Evolutionary conservation across 2,329 filamentous ascomycete genomes (phyloP).

Genomic region (Fusarium sp.): DNA sequence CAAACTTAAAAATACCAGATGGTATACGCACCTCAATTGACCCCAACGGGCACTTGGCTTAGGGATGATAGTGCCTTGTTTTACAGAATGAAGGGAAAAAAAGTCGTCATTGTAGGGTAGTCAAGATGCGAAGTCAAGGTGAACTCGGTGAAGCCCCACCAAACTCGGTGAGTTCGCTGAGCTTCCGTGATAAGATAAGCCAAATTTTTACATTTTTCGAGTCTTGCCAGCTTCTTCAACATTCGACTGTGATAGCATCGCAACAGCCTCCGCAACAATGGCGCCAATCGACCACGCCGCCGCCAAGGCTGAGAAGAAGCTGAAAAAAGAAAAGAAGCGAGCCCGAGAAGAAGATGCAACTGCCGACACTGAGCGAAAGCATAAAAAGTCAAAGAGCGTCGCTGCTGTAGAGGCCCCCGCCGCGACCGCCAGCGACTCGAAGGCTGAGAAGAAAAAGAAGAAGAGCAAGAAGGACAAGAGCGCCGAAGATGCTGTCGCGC

Average conservation of each 20-base stretch:
- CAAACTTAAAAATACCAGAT: rapidly evolving
- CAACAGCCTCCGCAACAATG: slow-evolving; percentile 44
- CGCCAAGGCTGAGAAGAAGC: slow-evolving; percentile 53
- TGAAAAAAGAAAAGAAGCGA: slow-evolving; percentile 59
- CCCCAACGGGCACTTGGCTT: no score
- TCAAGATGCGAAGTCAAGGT: background rate
- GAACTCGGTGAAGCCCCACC: slow-evolving; percentile 6
- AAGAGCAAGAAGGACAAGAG: slow-evolving; percentile 47
- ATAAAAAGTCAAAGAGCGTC: slow-evolving; percentile 63
- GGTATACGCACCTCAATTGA: background rate
- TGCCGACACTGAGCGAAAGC: slow-evolving; percentile 57
- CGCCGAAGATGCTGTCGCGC: slow-evolving; percentile 11
- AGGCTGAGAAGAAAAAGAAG: slow-evolving; percentile 46
- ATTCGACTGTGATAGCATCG: slow-evolving; percentile 20
- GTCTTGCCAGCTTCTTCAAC: slow-evolving; percentile 19
- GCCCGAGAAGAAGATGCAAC: slow-evolving; percentile 56
- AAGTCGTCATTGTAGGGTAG: background rate
- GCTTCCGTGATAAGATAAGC: slow-evolving; percentile 35
- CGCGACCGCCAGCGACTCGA: slow-evolving; percentile 46
- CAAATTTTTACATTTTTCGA: slow-evolving; percentile 38
- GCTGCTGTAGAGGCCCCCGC: slow-evolving; percentile 42
- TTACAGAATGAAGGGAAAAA: background rate
- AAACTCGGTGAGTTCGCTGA: slow-evolving; percentile 33
- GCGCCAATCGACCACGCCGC: slow-evolving; percentile 48
- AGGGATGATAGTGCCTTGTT: background rate